phyloP scores from a whole-genome alignment of 148 eudicot species.

The Camellia sinensis region DNA sequence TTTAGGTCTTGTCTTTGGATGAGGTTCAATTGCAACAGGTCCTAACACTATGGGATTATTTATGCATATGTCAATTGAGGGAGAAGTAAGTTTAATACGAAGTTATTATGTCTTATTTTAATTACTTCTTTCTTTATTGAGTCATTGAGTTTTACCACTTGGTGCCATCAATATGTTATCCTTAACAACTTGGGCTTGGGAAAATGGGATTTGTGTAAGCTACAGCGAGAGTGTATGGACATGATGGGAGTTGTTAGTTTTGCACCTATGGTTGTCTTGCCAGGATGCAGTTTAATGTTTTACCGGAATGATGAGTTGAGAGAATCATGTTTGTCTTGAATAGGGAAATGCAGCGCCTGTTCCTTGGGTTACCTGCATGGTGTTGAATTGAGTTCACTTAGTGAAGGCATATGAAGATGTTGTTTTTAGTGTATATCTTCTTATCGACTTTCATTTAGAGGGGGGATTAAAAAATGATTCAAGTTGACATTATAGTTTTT shows the following conservation, averaged over 20 bases:
- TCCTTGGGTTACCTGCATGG: no score
- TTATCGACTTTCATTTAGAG: neutral
- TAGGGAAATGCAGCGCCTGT: no score
- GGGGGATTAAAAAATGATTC: neutral
- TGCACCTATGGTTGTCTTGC: no score
- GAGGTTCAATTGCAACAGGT: constrained; percentile 68
- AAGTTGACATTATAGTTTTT: neutral
- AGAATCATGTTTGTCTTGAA: no score
- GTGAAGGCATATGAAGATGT: neutral
- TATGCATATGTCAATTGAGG: constrained; percentile 61
- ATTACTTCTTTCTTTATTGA: neutral
- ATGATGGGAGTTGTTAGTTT: no score
- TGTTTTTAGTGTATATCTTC: neutral
- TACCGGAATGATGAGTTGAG: no score
- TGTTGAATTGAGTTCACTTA: no score
- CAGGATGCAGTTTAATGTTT: no score
- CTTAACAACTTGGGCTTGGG: neutral
- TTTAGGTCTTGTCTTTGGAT: constrained; percentile 65
- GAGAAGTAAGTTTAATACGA: constrained; percentile 55
- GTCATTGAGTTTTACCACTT: neutral
- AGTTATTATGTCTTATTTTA: constrained; percentile 4
- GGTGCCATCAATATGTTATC: constrained; percentile 1
- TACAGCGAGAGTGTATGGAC: no score
- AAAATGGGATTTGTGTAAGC: no score
- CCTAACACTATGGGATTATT: constrained; percentile 59